phyloP scores from a whole-genome alignment of 2,329 filamentous ascomycete genomes.

The Epichloe brachyelytri region DNA sequence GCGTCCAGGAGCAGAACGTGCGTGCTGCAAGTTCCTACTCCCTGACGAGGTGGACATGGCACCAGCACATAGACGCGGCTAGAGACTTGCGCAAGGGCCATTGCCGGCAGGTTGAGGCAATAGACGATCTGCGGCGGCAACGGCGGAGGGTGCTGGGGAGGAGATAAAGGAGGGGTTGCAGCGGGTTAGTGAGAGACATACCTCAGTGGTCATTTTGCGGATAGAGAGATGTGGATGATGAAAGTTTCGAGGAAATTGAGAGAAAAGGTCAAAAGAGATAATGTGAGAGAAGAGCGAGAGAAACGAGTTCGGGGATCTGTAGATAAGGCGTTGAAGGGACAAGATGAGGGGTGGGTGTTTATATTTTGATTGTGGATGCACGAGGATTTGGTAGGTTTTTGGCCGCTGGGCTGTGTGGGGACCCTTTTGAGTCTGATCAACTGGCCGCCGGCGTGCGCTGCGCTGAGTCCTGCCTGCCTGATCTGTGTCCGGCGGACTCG shows the following conservation, averaged over 20 bases:
- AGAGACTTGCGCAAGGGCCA: background rate
- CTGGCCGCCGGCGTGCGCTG: background rate
- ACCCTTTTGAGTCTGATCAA: background rate
- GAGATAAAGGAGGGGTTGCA: conserved; percentile 5
- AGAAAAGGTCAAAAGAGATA: conserved; percentile 9
- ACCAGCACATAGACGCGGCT: background rate
- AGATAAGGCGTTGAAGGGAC: conserved; percentile 13
- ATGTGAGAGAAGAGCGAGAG: conserved; percentile 11
- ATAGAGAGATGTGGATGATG: conserved; percentile 3
- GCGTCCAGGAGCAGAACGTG: background rate
- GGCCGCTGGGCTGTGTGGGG: conserved; percentile 1
- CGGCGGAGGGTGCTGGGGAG: conserved; percentile 1
- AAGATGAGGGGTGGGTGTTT: conserved; percentile 17
- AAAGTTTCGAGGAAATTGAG: background rate
- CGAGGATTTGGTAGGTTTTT: conserved; percentile 5
- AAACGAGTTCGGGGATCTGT: conserved; percentile 9
- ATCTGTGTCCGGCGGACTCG: background rate
- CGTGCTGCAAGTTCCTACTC: background rate
- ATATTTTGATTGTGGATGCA: conserved; percentile 19
- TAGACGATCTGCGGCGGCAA: background rate
- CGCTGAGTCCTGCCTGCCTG: background rate
- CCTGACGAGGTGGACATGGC: background rate
- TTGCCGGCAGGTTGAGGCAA: background rate
- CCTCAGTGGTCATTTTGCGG: conserved; percentile 21
- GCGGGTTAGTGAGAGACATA: conserved; percentile 11